Base-by-base conservation (phyloP, 2,329 filamentous ascomycete genomes). In the Neofusicoccum parvum region DNA sequence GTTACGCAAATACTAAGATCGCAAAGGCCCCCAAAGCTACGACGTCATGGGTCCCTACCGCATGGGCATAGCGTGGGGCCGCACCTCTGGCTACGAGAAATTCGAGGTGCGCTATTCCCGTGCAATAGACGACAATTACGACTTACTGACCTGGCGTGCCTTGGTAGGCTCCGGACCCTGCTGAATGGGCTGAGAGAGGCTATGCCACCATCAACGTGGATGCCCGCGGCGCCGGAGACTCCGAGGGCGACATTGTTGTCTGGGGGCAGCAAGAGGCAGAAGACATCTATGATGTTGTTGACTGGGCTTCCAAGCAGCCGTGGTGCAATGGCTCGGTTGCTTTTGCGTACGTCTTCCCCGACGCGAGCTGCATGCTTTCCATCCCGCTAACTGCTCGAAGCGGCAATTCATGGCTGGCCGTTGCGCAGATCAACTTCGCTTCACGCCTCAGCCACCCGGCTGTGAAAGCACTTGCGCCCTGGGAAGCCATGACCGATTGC, bases 281-380 rank as follows among this genome's bases (percentile, higher is more conserved):
- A 62, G 81, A 83, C 65, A 78, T 80, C 5, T 80, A 82, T 62
- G 81, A 83, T 67, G 74, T 79, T 0, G 75, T 83, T 11, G 80
- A 83, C 65, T 73, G 70, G 36, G 69, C 82, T 43, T 79, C 80
- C 0, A 69, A 74, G 34, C 74, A 79, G 69, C 68, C 72, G 1
- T 84, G 81, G 82, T 82, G 80, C 65, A 82, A 80, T 58, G 80
- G 81, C 12, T 72, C 69, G 3, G 73, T 82, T n/a, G 79, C 77
- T 6, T 75, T 82, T 71, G 78, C 79, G 62, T 65, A 17, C 41
- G 62, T 6, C 5, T 34, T 43, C 3, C 3, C 37, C 10, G 5
- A 10, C 17, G 6, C 12, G 23, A 54, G 15, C 10, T 11, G 9
- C 17, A 9, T 27, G 15, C 7, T 6, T 1, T 0, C 17, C 15